Evolutionary conservation across 108 stramenopile genomes (phyloP).

Genomic region (Poteriospumella lacustris): DNA sequence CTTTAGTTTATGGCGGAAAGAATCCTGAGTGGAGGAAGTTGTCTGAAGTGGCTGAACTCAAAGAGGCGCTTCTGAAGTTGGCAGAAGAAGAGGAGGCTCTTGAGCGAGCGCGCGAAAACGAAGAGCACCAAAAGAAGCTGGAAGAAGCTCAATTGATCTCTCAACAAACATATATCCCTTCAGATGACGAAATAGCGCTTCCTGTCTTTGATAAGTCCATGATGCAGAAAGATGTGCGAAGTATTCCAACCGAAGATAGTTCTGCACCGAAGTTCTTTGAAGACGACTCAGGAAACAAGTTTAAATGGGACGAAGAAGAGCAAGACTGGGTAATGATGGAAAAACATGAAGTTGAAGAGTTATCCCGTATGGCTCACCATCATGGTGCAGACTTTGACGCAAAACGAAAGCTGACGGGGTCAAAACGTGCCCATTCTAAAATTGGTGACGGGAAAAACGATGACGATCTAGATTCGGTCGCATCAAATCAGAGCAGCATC

Average conservation of each 20-base stretch:
- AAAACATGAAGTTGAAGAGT: constrained; percentile 59
- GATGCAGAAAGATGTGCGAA: neutral
- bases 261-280: neutral
- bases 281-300: constrained; percentile 27
- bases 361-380: constrained; percentile 49
- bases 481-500: neutral
- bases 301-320: constrained; percentile 21
- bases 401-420: constrained; percentile 57
- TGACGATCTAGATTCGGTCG: neutral
- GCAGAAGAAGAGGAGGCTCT: constrained; percentile 4
- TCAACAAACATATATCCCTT: neutral
- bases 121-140: neutral
- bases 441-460: neutral
- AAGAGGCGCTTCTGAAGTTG: neutral
- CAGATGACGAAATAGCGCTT: neutral
- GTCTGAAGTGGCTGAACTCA: neutral
- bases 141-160: neutral
- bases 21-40: constrained; percentile 9
- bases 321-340: constrained; percentile 26
- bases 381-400: constrained; percentile 71
- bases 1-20: neutral
- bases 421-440: constrained; percentile 63
- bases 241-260: neutral
- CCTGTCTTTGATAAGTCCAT: neutral
- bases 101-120: neutral